Base-by-base conservation (phyloP, 371 early-diverging fungal genomes). In the Mortierella sp. region DNA sequence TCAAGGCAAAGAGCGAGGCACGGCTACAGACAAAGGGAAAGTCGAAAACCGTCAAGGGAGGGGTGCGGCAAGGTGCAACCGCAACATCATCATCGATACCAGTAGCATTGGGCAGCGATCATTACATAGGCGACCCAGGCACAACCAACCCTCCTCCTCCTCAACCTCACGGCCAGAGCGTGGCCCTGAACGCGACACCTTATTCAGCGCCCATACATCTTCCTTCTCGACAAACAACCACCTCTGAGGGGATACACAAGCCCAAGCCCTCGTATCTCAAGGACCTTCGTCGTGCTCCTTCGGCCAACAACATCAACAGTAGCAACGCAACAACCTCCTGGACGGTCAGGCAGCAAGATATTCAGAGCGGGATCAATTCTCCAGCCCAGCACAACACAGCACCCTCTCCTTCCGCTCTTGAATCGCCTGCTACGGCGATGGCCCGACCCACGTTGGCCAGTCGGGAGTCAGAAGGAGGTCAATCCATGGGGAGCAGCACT, bases 1-100 rank as follows among this genome's bases (percentile, higher is more conserved):
- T 82, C 21, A 75, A 72, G n/a, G 67, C 78, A 69, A 78, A 78
- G 71, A 69, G 64, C 43, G 78, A 74, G 28, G 70, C 75, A 44
- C 82, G 82, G 14, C 61, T 67, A 55, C 53, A 73, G 48, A 71
- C 81, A 31, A 82, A 55, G 28, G 59, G 69, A 43, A 81, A 76
- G 34, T 72, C 57, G 19, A 72, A 43, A 40, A 24, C 74, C n/a
- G 64, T 50, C 72, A 55, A 61, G 48, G 28, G 43, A 10, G 28
- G 43, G 5, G 9, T 64, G 53, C 77, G 64, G 48, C 50, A 64
- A 59, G 26, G 67, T 37, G 64, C 69, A 64, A 24, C 73, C 24
- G 13, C 55, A 55, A 44, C 74, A 43, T 24, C 64, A 71, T 64
- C 72, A 64, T 51, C 37, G 64, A 34, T 61, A 31, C 37, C 64